Percentiles rank a stretch among this genome's conserved stretches.
These are phyloP conservation scores for Naumovozyma castellii DNA, from an alignment of 805 yeast species.

Conservation along the genomic window DNA sequence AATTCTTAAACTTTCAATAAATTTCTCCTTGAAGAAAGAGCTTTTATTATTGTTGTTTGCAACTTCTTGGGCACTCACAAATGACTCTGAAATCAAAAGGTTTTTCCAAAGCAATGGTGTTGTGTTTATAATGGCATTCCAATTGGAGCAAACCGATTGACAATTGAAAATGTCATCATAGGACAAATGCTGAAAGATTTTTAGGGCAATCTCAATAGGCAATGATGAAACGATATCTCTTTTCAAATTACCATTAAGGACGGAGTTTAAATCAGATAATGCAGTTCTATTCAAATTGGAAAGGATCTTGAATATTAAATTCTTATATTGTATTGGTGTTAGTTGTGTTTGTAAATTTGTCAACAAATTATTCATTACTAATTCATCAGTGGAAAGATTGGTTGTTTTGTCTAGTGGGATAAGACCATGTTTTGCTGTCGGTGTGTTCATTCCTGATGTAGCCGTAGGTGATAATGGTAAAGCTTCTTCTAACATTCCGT, in stretches of 20 bases:
- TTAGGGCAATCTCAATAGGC: slow-evolving; percentile 66
- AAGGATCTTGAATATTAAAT: slow-evolving; percentile 22
- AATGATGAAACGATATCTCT: slow-evolving; percentile 63
- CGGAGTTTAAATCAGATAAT: slow-evolving; percentile 24
- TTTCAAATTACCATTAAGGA: slow-evolving; percentile 36
- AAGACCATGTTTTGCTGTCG: slow-evolving; percentile 1
- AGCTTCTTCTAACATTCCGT: slow-evolving; percentile 14
- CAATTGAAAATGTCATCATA: slow-evolving; percentile 50
- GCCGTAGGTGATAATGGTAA: slow-evolving; percentile 28
- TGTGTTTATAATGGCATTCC: slow-evolving; percentile 58
- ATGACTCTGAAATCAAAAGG: slow-evolving; percentile 51
- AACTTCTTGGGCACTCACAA: slow-evolving; percentile 30
- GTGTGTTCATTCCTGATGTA: slow-evolving; percentile 22
- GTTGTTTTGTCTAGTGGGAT: not conserved
- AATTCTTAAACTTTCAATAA: slow-evolving; percentile 67
- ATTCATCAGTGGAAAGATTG: not conserved
- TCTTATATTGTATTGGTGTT: slow-evolving; percentile 9
- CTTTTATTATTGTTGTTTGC: not conserved
- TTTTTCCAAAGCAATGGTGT: slow-evolving; percentile 62
- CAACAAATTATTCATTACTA: slow-evolving; percentile 5
- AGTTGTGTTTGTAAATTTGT: slow-evolving; percentile 10
- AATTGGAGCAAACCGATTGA: slow-evolving; percentile 54
- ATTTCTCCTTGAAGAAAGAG: slow-evolving; percentile 9
- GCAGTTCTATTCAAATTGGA: slow-evolving; percentile 21
- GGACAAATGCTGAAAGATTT: slow-evolving; percentile 58